Evolutionary conservation across 495 filamentous ascomycete species (phyloP).

Genomic region (Penicillium goetzii): DNA sequence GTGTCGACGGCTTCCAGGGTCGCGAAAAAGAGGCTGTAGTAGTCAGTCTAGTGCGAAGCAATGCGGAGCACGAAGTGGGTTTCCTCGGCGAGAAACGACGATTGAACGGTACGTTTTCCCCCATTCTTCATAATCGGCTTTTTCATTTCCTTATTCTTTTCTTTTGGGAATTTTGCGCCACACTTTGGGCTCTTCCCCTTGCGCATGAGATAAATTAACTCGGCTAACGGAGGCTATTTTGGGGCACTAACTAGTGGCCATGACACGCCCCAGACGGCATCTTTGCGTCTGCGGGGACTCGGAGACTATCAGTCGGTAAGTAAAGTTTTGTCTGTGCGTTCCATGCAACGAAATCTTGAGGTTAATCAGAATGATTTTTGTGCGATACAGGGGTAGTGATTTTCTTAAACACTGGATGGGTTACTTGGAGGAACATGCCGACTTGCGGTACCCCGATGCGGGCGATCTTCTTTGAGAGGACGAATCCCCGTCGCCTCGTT

Average conservation of each 20-base stretch:
- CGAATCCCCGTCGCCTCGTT: too few species aligned
- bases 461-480: conserved; percentile 51
- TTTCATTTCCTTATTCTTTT: neutral
- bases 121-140: neutral
- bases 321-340: conserved; percentile 51
- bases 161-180: neutral
- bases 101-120: conserved; percentile 70
- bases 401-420: conserved; percentile 90
- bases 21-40: conserved; percentile 96
- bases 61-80: conserved; percentile 81
- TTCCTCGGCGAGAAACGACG: conserved; percentile 93
- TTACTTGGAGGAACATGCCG: conserved; percentile 82
- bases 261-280: conserved; percentile 91
- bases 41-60: conserved; percentile 88
- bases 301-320: conserved; percentile 84
- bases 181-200: neutral
- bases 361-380: conserved; percentile 8
- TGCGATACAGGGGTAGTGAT: conserved; percentile 63
- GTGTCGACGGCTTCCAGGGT: conserved; percentile 96
- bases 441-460: conserved; percentile 80
- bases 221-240: conserved; percentile 11
- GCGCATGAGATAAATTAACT: conserved; percentile 1
- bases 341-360: neutral
- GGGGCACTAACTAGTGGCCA: conserved; percentile 66
- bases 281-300: conserved; percentile 91